These are phyloP conservation scores for Tuber microsphaerosporum DNA, from an alignment of 495 filamentous ascomycete species.

Conservation along the genomic window DNA sequence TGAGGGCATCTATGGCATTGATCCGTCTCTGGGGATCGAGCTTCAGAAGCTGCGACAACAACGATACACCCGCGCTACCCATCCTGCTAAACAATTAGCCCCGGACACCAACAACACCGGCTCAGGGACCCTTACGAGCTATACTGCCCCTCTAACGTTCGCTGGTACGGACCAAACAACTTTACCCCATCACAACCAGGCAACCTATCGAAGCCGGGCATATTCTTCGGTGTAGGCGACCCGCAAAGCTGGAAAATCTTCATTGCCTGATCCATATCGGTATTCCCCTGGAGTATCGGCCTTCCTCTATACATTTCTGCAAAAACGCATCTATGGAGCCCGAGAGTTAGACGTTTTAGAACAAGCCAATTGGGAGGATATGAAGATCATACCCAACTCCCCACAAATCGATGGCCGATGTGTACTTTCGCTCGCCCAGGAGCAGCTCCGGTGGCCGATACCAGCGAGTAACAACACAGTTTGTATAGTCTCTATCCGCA, in stretches of 20 bases:
- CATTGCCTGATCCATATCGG: slow-evolving; percentile 79
- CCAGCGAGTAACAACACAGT: slow-evolving; percentile 91
- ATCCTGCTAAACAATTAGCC: slow-evolving; percentile 35
- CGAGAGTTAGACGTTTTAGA: background rate
- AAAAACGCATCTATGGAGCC: slow-evolving; percentile 69
- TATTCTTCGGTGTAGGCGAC: slow-evolving; percentile 78
- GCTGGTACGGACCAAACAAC: slow-evolving; percentile 55
- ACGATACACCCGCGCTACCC: slow-evolving; percentile 61
- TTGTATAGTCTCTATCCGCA: slow-evolving; percentile 84
- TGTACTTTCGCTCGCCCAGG: slow-evolving; percentile 77
- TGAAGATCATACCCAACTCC: slow-evolving; percentile 68
- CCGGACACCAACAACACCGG: slow-evolving; percentile 15
- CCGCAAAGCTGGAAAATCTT: slow-evolving; percentile 92
- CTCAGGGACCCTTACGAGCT: slow-evolving; percentile 50
- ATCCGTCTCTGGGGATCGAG: slow-evolving; percentile 82
- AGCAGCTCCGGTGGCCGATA: slow-evolving; percentile 93
- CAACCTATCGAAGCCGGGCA: slow-evolving; percentile 81
- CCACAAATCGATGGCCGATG: slow-evolving; percentile 96
- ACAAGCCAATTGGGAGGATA: background rate
- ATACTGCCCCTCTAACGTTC: slow-evolving; percentile 65
- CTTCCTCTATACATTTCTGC: slow-evolving; percentile 95
- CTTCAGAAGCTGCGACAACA: slow-evolving; percentile 73
- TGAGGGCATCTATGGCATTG: slow-evolving; percentile 88
- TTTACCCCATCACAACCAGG: slow-evolving; percentile 73
- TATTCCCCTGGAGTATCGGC: slow-evolving; percentile 83